These are phyloP conservation scores for Phlyctochytrium arcticum DNA, from an alignment of 192 early-diverging fungal species.

Conservation along the genomic window DNA sequence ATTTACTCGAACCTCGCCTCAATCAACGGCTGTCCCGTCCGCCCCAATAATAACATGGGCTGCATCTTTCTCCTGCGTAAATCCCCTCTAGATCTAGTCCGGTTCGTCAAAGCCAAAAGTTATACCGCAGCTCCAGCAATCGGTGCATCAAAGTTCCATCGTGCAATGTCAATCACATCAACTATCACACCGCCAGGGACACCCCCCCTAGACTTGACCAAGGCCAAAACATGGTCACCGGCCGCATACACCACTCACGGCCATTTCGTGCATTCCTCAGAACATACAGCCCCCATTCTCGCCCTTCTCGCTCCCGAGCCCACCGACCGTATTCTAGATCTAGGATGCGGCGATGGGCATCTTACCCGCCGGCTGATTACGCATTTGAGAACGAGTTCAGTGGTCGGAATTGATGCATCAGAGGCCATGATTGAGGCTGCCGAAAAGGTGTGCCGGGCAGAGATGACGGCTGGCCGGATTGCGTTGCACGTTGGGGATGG, in stretches of 20 bases:
- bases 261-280: constrained; percentile 45
- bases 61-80: too few relatives aligned
- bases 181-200: too few relatives aligned
- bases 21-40: too few relatives aligned
- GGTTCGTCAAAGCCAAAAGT: too few relatives aligned
- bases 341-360: constrained; percentile 67
- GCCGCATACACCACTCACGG: constrained; percentile 49
- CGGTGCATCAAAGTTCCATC: too few relatives aligned
- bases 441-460: background rate
- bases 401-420: constrained; percentile 61
- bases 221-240: constrained; percentile 44
- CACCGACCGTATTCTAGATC: constrained; percentile 57
- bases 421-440: constrained; percentile 55
- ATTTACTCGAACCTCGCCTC: too few relatives aligned
- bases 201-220: background rate
- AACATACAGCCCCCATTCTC: constrained; percentile 45
- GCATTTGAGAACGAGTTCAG: constrained; percentile 27
- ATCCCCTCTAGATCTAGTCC: too few relatives aligned
- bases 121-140: too few relatives aligned
- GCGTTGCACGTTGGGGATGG: constrained; percentile 49
- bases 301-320: constrained; percentile 46
- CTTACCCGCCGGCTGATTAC: constrained; percentile 51
- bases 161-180: too few relatives aligned
- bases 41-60: too few relatives aligned
- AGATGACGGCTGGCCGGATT: constrained; percentile 17